Conservation (phyloP, 495 filamentous ascomycete genomes). For the Hypoxylon intermedium region DNA sequence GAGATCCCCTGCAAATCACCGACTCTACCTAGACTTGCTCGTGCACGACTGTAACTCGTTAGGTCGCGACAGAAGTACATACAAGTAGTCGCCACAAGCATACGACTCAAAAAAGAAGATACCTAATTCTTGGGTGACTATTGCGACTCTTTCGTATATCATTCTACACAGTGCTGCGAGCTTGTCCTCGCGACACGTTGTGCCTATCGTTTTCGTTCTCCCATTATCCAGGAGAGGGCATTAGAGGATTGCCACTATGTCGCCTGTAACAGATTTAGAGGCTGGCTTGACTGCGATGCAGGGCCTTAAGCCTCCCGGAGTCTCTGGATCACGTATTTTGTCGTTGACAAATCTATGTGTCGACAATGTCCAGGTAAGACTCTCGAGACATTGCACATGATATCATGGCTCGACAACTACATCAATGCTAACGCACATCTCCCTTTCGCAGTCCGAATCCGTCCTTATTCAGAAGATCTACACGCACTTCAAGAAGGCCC, state of each 20-base stretch:
- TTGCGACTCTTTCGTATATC: constrained; percentile 36
- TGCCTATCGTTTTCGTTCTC: constrained; percentile 21
- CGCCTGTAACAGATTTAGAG: constrained; percentile 89
- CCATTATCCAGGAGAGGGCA: constrained; percentile 24
- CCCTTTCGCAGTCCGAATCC: constrained; percentile 80
- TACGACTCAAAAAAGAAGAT: constrained; percentile 11
- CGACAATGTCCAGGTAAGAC: constrained; percentile 90
- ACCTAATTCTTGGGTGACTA: constrained; percentile 35
- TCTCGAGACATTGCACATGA: constrained; percentile 13
- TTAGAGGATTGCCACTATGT: constrained; percentile 60
- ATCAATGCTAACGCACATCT: constrained; percentile 44
- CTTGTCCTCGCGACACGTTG: constrained; percentile 34
- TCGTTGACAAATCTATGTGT: constrained; percentile 85
- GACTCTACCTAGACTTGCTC: constrained; percentile 33
- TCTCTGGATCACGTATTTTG: constrained; percentile 87
- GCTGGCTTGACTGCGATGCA: constrained; percentile 89
- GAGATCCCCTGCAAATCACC: constrained; percentile 11
- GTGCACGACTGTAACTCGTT: constrained; percentile 36
- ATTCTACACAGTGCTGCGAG: constrained; percentile 33
- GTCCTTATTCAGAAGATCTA: constrained; percentile 95
- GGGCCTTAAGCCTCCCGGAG: constrained; percentile 87
- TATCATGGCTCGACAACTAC: constrained; percentile 6
- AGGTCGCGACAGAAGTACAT: constrained; percentile 35
- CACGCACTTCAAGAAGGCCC: constrained; percentile 96
- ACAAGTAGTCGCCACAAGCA: constrained; percentile 29